Evolutionary conservation across 495 filamentous ascomycete genomes (phyloP), one percentile per base, ranked within the genome.

Genomic region (Margaritispora aquatica): DNA sequence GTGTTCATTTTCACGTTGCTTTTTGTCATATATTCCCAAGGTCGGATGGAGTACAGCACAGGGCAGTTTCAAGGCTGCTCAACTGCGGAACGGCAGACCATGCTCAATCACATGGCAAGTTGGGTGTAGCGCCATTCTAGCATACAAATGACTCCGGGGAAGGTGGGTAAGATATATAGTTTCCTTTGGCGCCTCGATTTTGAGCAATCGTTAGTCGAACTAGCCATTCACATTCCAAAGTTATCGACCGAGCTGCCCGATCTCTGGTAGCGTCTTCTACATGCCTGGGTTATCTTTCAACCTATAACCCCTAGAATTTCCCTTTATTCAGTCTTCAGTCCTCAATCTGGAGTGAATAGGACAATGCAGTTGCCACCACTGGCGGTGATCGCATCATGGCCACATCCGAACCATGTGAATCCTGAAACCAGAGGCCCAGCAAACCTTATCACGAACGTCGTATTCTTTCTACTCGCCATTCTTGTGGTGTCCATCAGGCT

Each of bases 321-420:
- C 38, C 38, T 17, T 24, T 5, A 5, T 8, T 17, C 26, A 5
- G 5, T 5, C 47, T 5, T 22, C 8, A 7, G 10, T 60, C 41
- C 38, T n/a, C 38, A 8, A 17, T n/a, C 10, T 8, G 38, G 15
- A 70, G 5, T 34, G 29, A 5, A 5, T 34, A 13, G 29, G 5
- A 34, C 38, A 21, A 78, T 79, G 76, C 71, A 63, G 26, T 60
- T 80, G 26, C 79, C 83, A 34, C 79, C 79, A 1, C 19, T 63
- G n/a, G 70, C 74, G 19, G 73, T 81, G 8, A 55, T 74, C 54
- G 1, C 62, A 5, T 64, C 71, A 60, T 85, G 81, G 81, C 82
- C 84, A 4, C 63, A 38, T n/a, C 74, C 81, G 1, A 83, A 85
- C 64, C 80, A 80, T 67, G 62, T 68, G 57, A 65, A 84, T 62